Percentiles rank a stretch among this genome's conserved stretches.
phyloP scores from a whole-genome alignment of 2,329 filamentous ascomycete species.

The Talaromyces sp. region DNA sequence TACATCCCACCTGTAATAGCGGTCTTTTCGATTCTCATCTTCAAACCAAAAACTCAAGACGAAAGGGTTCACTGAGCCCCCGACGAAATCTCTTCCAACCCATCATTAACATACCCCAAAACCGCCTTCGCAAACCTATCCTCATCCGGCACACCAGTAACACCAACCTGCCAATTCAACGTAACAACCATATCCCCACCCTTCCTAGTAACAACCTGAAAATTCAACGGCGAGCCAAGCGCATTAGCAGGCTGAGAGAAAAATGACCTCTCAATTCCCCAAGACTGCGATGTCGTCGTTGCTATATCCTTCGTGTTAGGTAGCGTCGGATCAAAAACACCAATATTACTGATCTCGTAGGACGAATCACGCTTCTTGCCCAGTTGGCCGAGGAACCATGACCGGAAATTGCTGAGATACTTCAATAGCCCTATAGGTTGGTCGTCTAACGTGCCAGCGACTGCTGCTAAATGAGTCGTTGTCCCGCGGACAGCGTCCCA shows the following conservation, averaged over 20 bases:
- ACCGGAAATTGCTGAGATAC: conserved; percentile 42
- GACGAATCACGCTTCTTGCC: conserved; percentile 41
- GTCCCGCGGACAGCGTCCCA: conserved; percentile 3
- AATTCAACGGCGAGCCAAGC: conserved; percentile 38
- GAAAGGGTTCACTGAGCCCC: not conserved
- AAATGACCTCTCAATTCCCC: conserved; percentile 37
- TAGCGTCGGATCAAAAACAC: conserved; percentile 34
- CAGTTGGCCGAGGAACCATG: conserved; percentile 43
- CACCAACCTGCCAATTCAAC: conserved; percentile 46
- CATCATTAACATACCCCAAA: not conserved
- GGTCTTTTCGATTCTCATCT: not conserved
- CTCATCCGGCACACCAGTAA: conserved; percentile 39
- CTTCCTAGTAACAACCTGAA: conserved; percentile 45
- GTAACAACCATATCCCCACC: conserved; percentile 41
- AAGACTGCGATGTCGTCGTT: not conserved
- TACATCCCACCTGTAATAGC: not conserved
- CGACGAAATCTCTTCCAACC: not conserved
- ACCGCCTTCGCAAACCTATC: conserved; percentile 20
- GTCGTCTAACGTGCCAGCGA: conserved; percentile 30
- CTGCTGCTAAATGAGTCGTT: not conserved
- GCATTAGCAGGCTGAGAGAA: conserved; percentile 49
- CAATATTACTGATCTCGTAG: conserved; percentile 50
- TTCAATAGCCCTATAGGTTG: conserved; percentile 46
- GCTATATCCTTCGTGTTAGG: not conserved
- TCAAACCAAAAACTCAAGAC: not conserved